These are phyloP conservation scores for Epicoccum sorghinum DNA, from an alignment of 2,329 filamentous ascomycete species.

Conservation along the genomic window DNA sequence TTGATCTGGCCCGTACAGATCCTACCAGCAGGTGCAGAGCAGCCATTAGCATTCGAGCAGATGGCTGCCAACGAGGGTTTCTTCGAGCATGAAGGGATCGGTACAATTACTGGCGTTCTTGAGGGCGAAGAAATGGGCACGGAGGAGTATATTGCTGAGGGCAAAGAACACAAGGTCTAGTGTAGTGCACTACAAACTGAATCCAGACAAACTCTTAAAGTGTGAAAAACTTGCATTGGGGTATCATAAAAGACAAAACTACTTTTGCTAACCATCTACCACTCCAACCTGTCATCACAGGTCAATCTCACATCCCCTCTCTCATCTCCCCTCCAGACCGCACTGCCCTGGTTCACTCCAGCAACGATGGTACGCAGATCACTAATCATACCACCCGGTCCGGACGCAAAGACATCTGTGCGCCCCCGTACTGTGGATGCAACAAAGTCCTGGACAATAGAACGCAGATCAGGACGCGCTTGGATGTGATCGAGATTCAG, in stretches of 20 bases:
- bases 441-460: conserved; percentile 32
- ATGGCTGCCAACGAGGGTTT: conserved; percentile 25
- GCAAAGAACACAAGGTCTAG: conserved; percentile 17
- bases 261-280: conserved; percentile 25
- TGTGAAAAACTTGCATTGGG: conserved; percentile 15
- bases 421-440: conserved; percentile 29
- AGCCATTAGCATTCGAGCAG: conserved; percentile 20
- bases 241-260: conserved; percentile 27
- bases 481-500: conserved; percentile 33
- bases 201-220: neutral
- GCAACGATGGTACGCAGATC: conserved; percentile 43
- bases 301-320: conserved; percentile 39
- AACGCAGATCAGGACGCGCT: conserved; percentile 29
- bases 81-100: conserved; percentile 21
- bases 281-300: conserved; percentile 43
- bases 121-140: conserved; percentile 22
- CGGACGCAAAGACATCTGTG: conserved; percentile 42
- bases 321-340: conserved; percentile 43
- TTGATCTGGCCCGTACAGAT: conserved; percentile 22
- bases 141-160: conserved; percentile 16
- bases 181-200: neutral
- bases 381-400: conserved; percentile 41
- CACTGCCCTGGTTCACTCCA: conserved; percentile 34
- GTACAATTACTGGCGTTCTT: conserved; percentile 21
- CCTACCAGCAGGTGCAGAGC: conserved; percentile 17